Evolutionary conservation across 305 asterid genomes (phyloP).

Genomic region (Lippia alba): DNA sequence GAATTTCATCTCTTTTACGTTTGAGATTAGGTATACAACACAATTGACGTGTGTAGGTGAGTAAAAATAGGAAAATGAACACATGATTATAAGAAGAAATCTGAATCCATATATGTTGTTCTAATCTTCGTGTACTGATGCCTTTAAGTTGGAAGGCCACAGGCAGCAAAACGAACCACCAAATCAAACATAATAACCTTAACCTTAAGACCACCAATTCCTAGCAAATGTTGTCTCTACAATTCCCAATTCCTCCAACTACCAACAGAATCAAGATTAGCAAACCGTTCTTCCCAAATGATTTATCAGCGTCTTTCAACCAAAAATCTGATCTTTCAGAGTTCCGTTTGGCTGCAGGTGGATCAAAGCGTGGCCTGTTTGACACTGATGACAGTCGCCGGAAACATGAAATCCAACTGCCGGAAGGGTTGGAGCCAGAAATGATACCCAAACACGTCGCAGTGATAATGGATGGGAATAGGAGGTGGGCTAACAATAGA

Average conservation of each 20-base stretch:
- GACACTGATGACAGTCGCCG: background rate
- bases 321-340: background rate
- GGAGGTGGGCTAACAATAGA: conserved; percentile 51
- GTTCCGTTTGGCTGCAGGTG: conserved; percentile 16
- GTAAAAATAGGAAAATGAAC: too few relatives aligned
- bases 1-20: too few relatives aligned
- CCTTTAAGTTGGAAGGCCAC: too few relatives aligned
- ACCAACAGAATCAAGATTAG: background rate
- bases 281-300: background rate
- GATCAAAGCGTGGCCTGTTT: background rate
- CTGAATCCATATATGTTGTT: too few relatives aligned
- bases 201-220: background rate
- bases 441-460: conserved; percentile 50
- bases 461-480: conserved; percentile 49
- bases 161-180: too few relatives aligned
- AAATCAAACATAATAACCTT: too few relatives aligned
- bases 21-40: too few relatives aligned
- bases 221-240: background rate
- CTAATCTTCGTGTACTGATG: too few relatives aligned
- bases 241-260: background rate
- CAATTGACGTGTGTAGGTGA: too few relatives aligned
- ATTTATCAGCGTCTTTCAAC: background rate
- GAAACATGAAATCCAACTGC: background rate
- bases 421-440: conserved; percentile 26
- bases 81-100: too few relatives aligned